A percentile compares a stretch with the other conserved stretches of the same genome.
Evolutionary conservation across 768 basidiomycete species (phyloP).

Genomic region (Chalciporus sphaerocephalus): DNA sequence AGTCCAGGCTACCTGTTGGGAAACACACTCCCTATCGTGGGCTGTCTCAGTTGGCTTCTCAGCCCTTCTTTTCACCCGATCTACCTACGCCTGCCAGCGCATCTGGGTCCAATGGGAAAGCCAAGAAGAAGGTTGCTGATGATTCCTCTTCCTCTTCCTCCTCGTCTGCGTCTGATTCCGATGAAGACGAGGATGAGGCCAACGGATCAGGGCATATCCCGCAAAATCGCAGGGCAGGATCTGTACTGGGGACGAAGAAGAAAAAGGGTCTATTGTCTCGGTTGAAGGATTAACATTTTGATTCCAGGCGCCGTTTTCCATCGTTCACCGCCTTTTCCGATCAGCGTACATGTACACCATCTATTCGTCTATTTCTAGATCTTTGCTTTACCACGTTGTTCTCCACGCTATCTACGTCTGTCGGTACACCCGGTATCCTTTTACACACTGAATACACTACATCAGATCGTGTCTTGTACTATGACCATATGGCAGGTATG

Average conservation of each 20-base stretch:
- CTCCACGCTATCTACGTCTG: not conserved
- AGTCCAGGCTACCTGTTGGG: slow-evolving; percentile 7
- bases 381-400: not conserved
- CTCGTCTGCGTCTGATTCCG: slow-evolving; percentile 26
- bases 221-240: slow-evolving; percentile 50
- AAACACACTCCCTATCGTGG: slow-evolving; percentile 35
- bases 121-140: slow-evolving; percentile 13
- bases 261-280: slow-evolving; percentile 17
- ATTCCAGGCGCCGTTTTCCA: not conserved
- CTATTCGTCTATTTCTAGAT: not conserved
- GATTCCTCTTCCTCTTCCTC: slow-evolving; percentile 38
- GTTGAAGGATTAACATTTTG: not conserved
- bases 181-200: slow-evolving; percentile 29
- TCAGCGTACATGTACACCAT: not conserved
- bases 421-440: not conserved
- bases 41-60: slow-evolving; percentile 50
- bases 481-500: too few relatives aligned
- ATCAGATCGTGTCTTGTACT: too few relatives aligned
- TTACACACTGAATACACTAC: too few relatives aligned
- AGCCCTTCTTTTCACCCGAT: slow-evolving; percentile 35
- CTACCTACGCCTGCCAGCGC: slow-evolving; percentile 32
- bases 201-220: slow-evolving; percentile 55
- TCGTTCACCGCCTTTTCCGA: not conserved
- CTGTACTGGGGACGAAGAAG: slow-evolving; percentile 24
- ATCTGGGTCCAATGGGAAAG: slow-evolving; percentile 24